Base-by-base conservation (phyloP, 2,329 filamentous ascomycete genomes). In the Didymella glomerata region DNA sequence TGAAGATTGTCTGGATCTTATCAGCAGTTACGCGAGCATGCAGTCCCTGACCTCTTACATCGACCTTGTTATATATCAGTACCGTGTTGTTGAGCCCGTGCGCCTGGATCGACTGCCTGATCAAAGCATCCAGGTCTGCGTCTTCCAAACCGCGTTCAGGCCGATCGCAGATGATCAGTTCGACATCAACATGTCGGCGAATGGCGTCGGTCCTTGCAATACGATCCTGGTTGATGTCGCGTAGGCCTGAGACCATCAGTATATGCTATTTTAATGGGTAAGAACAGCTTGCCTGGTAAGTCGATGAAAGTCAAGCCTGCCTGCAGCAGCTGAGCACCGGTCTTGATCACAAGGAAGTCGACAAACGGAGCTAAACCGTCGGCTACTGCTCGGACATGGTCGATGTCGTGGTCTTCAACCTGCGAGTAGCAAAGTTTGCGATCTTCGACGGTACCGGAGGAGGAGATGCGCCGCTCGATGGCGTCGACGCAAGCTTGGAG, bases 261-360 rank as follows among this genome's bases (percentile, higher is more conserved):
- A 20, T 10, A 4, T 6, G n/a, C 6, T 2, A 20, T 16, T 2
- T 2, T 4, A 1, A n/a, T 27, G 11, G 3, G 34, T 20, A 10
- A 20, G 7, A 3, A 24, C 2, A 14, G 5, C 27, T 38, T 40
- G 53, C 55, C 55, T 48, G 55, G 55, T 14, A 58, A 10, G 24
- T 58, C 55, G 6, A 58, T 48, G 7, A 58, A 58, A 16, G 55
- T 58, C 36, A 58, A 28, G 13, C 55, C 55, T 45, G 49, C 55
- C 20, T 36, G 24, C 9, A 58, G 30, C 1, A 58, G 42, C 30
- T 48, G 42, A 28, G 20, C 25, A 28, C 49, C 55, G 22, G 55
- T 58, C 44, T 53, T 58, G 44, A 58, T 58, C 13, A 58, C 48
- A 14, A 58, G 18, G 13, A 48, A 53, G 30, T 58, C 55, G 10